A percentile compares a stretch with the other conserved stretches of the same genome.
phyloP scores from a whole-genome alignment of 805 yeast genomes.

The Priceomyces melissophilus region DNA sequence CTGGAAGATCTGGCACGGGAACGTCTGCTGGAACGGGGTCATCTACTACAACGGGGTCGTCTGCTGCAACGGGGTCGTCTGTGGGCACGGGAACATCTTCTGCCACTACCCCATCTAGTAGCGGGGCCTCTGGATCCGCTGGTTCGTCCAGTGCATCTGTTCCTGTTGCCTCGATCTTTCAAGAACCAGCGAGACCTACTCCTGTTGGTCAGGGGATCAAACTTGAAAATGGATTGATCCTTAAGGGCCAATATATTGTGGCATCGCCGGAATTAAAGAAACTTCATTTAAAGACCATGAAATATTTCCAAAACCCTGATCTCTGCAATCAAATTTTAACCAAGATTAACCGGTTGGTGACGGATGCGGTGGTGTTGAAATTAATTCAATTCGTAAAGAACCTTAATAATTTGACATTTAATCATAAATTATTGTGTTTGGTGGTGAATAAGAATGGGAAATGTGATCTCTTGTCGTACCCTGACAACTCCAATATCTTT shows the following conservation, averaged over 20 bases:
- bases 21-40: no score
- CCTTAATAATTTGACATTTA: constrained; percentile 38
- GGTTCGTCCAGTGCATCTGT: background rate
- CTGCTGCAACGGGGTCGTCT: no score
- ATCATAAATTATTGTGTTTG: constrained; percentile 41
- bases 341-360: constrained; percentile 24
- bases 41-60: no score
- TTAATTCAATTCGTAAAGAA: constrained; percentile 37
- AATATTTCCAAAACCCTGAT: constrained; percentile 47
- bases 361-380: constrained; percentile 24
- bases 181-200: background rate
- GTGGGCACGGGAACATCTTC: no score
- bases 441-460: constrained; percentile 63
- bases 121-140: background rate
- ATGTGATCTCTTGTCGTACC: constrained; percentile 66
- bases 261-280: constrained; percentile 56
- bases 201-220: constrained; percentile 20
- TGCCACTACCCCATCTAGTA: no score
- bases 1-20: no score
- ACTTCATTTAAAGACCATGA: constrained; percentile 45
- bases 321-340: constrained; percentile 24
- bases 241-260: constrained; percentile 53
- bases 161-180: background rate
- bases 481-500: constrained; percentile 58
- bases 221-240: constrained; percentile 61